Evolutionary conservation across 495 filamentous ascomycete species (phyloP), one percentile per base, ranked within the genome.

Genomic region (Penicillium lagena): DNA sequence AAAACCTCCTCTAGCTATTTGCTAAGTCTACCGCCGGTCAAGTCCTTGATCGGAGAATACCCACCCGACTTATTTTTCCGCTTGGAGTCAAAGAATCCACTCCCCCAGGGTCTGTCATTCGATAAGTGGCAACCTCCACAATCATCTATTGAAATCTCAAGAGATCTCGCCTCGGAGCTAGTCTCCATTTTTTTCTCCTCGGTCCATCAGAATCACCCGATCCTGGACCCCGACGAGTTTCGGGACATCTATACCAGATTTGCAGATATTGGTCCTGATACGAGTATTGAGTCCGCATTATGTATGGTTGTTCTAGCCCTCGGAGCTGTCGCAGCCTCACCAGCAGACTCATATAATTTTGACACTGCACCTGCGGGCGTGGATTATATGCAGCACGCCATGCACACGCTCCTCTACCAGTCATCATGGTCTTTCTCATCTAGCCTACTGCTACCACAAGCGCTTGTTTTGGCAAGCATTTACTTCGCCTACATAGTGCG

Each of bases 221-320:
- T 66, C 27, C 62, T 66, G 32, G 50, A 59, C 13, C 52, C 46
- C 29, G 48, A 43, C 13, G 52, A 50, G 22, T 64, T 66, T 37
- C 45, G 52, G 38, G 27, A 50, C 3, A 62, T 58, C 58, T 52
- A 60, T 43, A 48, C 41, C 12, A 43, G 41, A 34, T 45, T 66
- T 39, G 22, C 54, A 34, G 52, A 62, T 29, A 45, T 43, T 12
- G 53, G 54, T 27, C 45, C 59, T 35, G 46, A 55, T 44, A 49
- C 60, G 31, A 47, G 51, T 29, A 46, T 55, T 28, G 59, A 47
- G 28, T 58, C 59, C 8, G 39, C 60, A 7, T 59, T 66, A 49
- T 66, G 63, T 39, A 52, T 64, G 39, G 61, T 59, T 37, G 58
- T 63, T n/a, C 59, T 62, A 12, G 63, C 63, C 27, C 38, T 66